A percentile compares a stretch with the other conserved stretches of the same genome.
These are phyloP conservation scores for Liquidambar formosana DNA, from an alignment of 164 flowering plant genomes.

Conservation along the genomic window DNA sequence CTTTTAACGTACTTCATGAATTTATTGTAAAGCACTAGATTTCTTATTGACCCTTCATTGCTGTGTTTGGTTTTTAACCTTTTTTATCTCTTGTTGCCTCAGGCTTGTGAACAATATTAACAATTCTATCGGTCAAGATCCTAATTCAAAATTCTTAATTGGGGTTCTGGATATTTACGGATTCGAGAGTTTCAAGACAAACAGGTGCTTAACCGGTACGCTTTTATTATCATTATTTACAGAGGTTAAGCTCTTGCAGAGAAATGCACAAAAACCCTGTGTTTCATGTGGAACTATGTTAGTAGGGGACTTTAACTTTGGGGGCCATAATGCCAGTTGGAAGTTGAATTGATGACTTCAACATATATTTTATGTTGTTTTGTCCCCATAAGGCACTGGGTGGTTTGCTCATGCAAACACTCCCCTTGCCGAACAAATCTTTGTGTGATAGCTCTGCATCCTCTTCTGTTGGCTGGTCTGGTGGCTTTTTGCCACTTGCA, in stretches of 20 bases:
- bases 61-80: neutral
- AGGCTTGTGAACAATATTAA: constrained; percentile 81
- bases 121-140: constrained; percentile 49
- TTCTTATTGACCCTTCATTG: neutral
- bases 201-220: constrained; percentile 88
- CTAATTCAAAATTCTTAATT: constrained; percentile 44
- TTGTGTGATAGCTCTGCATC: neutral
- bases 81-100: constrained; percentile 21
- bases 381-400: neutral
- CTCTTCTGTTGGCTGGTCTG: too few relatives aligned
- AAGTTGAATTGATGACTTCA: constrained; percentile 10
- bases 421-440: neutral
- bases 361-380: constrained; percentile 25
- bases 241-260: constrained; percentile 13
- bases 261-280: constrained; percentile 10
- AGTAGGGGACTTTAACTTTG: neutral
- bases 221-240: constrained; percentile 39
- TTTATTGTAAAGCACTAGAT: neutral
- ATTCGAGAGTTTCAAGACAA: constrained; percentile 80
- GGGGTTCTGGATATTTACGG: constrained; percentile 81
- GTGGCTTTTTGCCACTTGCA: neutral
- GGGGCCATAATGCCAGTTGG: neutral
- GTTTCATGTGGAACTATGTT: neutral
- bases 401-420: neutral
- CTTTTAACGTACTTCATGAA: constrained; percentile 7